Evolutionary conservation across 345 rosid genomes (phyloP), one percentile per base, ranked within the genome.

Genomic region (Bruguiera gymnorhiza): DNA sequence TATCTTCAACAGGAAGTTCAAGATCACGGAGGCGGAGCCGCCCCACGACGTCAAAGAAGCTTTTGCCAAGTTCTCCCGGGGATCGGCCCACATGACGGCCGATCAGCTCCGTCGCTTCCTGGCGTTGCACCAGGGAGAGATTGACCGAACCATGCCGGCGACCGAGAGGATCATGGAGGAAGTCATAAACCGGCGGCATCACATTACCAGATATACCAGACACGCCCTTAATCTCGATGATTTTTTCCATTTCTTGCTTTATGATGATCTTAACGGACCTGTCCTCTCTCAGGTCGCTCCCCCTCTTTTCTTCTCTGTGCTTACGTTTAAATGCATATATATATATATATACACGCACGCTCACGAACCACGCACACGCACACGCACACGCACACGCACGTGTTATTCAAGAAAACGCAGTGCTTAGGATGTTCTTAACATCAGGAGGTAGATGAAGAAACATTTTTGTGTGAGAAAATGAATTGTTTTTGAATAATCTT

Each of bases 21-120:
- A 72, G 73, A 77, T 77, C 62, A 77, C 80, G 43, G 80, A 77
- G 61, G 67, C 70, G 0, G 66, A 68, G 73, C 76, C 80, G 16
- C 76, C 80, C 6, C 8, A 27, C 13, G 76, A 77, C 66, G 76
- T 72, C 16, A 63, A 67, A 26, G 50, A 63, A 11, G 50, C 56
- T 23, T 72, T 72, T 29, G 1, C 48, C 34, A 68, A 71, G 66
- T 72, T 61, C 60, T 58, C 76, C 5, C 50, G 37, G 6, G 76
- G 80, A 18, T 61, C 58, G 1, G 29, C 56, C 18, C 66, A 72
- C 62, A 77, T 77, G 76, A 48, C 24, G 3, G 31, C 65, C 16
- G 63, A 72, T 13, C 80, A 72, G 39, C 72, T 77, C 55, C 73
- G 69, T 18, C 60, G 69, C 23, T 77, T 77, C 73, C 53, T 77